Base-by-base conservation (phyloP, 305 asterid species). In the Solanum aculeatissimum region DNA sequence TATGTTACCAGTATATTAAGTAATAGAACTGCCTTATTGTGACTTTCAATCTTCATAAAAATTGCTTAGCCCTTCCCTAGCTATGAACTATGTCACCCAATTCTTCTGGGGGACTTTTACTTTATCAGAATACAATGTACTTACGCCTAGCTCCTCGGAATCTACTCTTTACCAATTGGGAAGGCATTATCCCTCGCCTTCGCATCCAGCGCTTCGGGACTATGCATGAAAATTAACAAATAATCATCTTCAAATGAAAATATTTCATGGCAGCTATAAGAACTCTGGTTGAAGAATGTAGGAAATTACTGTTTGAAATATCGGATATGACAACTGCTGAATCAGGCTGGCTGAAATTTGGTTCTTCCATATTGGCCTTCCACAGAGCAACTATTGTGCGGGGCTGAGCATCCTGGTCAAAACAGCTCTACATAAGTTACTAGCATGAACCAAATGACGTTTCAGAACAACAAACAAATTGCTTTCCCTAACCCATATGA, bases 341-440 rank as follows among this genome's bases (percentile, higher is more conserved):
- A 88, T 94, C 97, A 80, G 93, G 88, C 87, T 85, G 97, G 92
- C 88, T 90, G 85, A 95, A 93, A 85, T 90, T 90, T 35, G 96
- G 99, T 88, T 96, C 97, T 14, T 90, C 98, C 91, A 96, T 89
- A 87, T 92, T 95, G 89, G 98, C 97, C 90, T 95, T 96, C 98
- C 98, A 97, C 57, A 97, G 91, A 77, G 97, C 92, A 88, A 94
- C 43, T 74, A 96, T 86, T 7, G 91, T 90, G 84, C 97, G 97
- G 13, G 98, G 98, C 83, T 93, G 93, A 27, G 97, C 93, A 90
- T 95, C 97, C 99, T 97, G 93, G 62, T 89, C 85, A 86, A 69
- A 38, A 60, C 66, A 89, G 83, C 63, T 82, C 47, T 27, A 47
- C 63, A 47, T 12, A 42, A 45, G 71, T 53, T 43, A 72, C 80